Percentiles rank a stretch among this genome's conserved stretches.
Conservation (phyloP, 2,329 filamentous ascomycete genomes). For the Pyricularia pennisetigena region DNA sequence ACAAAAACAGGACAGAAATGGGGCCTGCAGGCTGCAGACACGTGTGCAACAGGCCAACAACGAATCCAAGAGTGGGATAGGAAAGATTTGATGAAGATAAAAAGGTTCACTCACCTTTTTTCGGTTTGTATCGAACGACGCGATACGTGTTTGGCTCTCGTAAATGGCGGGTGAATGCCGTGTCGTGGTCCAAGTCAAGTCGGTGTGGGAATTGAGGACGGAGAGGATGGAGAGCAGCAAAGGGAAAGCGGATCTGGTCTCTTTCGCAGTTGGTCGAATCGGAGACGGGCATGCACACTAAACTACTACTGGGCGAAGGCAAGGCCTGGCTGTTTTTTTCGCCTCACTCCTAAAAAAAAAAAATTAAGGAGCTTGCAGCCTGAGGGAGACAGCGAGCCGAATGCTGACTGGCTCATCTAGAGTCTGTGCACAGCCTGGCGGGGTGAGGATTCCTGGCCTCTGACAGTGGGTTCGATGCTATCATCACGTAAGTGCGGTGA, state of each 20-base stretch:
- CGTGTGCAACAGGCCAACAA: background rate
- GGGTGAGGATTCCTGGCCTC: background rate
- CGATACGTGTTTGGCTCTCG: constrained; percentile 3
- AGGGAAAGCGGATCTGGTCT: constrained; percentile 5
- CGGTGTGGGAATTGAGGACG: constrained; percentile 5
- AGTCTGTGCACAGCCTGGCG: constrained; percentile 3
- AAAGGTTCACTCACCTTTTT: constrained; percentile 5
- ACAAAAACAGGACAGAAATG: background rate
- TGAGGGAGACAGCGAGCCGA: background rate
- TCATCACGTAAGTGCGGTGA: constrained; percentile 1
- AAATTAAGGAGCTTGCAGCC: constrained; percentile 1
- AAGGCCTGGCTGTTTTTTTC: constrained; percentile 11
- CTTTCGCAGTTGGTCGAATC: constrained; percentile 1
- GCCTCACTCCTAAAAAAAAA: background rate
- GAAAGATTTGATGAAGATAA: background rate
- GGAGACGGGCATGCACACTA: background rate
- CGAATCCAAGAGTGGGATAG: background rate
- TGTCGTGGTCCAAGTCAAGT: constrained; percentile 1
- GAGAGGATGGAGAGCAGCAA: constrained; percentile 1
- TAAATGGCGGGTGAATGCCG: constrained; percentile 3
- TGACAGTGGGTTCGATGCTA: constrained; percentile 1
- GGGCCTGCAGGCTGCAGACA: background rate
- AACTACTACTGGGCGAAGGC: background rate
- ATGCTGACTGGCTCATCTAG: background rate
- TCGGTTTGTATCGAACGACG: constrained; percentile 1